Evolutionary conservation across 2,329 filamentous ascomycete species (phyloP), one percentile per base, ranked within the genome.

Genomic region (Botrytis squamosa): DNA sequence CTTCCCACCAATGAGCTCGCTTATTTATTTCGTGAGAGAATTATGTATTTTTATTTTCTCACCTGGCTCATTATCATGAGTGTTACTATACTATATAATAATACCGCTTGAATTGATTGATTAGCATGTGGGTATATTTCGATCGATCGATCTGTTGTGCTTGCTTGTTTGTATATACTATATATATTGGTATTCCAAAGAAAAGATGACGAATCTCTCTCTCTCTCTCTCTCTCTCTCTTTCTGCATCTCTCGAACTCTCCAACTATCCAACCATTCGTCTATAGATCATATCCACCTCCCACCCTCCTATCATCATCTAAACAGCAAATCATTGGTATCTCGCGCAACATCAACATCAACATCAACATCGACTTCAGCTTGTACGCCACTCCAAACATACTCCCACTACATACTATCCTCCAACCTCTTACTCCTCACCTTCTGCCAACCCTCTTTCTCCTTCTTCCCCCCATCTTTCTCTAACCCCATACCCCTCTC

Each of bases 401-500:
- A 29, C 16, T 44, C 52, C n/a, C 42, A 7, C 46, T 71, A 81
- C 80, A 81, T 81, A 62, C 71, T 78, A 81, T 87, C 86, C 78
- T 87, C 86, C 77, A 84, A 81, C 83, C 84, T 86, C 73, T 83
- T 82, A 77, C 83, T 85, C 77, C 86, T 81, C 33, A 84, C 84
- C 79, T 84, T 85, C 78, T 83, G 79, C 84, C 85, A 87, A 36
- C 83, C 83, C 71, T 85, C 83, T 66, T 82, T 83, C 75, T 86
- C 85, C 52, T 82, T 80, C 75, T 84, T 81, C 0, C 84, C 84
- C 36, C 85, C 82, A 64, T 81, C 78, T 46, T 81, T 81, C 79
- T 83, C 82, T 77, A 85, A 81, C 1, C 85, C 85, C 80, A 82
- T 89, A 2, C 89, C 95, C 22, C 94, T 84, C 84, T 98, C 95